Base-by-base conservation (phyloP, 495 filamentous ascomycete genomes). In the Penicillium cataractarum region DNA sequence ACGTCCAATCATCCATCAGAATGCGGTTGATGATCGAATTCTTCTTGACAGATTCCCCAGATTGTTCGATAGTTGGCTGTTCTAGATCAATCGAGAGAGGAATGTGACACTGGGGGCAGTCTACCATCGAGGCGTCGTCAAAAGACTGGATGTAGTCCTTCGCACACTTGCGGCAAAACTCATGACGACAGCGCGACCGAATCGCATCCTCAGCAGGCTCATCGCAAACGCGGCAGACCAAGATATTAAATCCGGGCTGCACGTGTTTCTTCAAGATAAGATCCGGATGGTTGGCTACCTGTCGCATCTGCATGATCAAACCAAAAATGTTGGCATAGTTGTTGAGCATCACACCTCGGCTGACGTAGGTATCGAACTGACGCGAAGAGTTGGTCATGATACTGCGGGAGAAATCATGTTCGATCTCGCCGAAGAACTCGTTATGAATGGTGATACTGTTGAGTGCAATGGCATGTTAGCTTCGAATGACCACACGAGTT, bases 11-110 rank as follows among this genome's bases (percentile, higher is more conserved):
- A 64, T 93, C 90, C 94, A 97, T 97, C 69, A 91, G 89, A 71
- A 98, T 97, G 42, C 95, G 90, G 74, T 97, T 97, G 80, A 97
- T 96, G 74, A 99, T 98, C 10, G 91, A 95, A 6, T 86, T 90
- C 73, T 96, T 96, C 84, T 97, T 97, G 31, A 97, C 85, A 27
- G 84, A 71, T 19, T 86, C 83, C 68, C 91, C 88, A 58, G 96
- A 90, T 75, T 96, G 91, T 74, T 95, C 94, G 42, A 97, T 90
- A 52, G 93, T 92, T 0, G 93, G 92, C 74, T 96, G 92, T 71
- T 97, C 94, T 8, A 97, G 85, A 74, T 99, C 95, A 64, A 97
- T 95, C 6, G 87, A 85, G 3, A 97, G 83, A 2, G 88, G 78
- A 56, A 97, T 96, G 72, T 99, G 95, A 75, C 95, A 99, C 39